Evolutionary conservation across 2,329 filamentous ascomycete genomes (phyloP).

Genomic region (Ophiocordyceps australis): DNA sequence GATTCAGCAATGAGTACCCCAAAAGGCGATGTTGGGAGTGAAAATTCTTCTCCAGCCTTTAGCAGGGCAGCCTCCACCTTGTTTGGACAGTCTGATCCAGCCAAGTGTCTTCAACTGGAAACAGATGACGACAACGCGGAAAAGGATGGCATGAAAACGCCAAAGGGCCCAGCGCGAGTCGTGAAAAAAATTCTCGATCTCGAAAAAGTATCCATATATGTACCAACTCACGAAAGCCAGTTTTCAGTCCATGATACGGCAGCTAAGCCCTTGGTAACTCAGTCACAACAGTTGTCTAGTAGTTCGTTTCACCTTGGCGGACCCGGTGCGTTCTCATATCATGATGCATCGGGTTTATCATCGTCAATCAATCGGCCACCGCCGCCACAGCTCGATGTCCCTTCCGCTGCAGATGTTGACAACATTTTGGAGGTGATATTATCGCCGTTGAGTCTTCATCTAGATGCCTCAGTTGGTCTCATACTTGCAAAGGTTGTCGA

Average conservation of each 20-base stretch:
- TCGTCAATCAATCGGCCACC: background rate
- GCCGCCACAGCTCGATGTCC: background rate
- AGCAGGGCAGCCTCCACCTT: conserved; percentile 5
- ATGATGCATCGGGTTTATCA: no score
- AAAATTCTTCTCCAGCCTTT: conserved; percentile 11
- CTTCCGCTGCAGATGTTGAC: conserved; percentile 3
- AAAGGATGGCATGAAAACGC: conserved; percentile 26
- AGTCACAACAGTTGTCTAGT: no score
- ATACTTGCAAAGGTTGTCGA: conserved; percentile 31
- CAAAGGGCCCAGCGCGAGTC: conserved; percentile 32
- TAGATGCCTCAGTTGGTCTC: conserved; percentile 38
- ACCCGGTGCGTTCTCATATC: no score
- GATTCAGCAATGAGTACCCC: no score
- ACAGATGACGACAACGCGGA: no score
- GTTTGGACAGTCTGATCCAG: no score
- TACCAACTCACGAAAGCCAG: conserved; percentile 31
- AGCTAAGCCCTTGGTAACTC: no score
- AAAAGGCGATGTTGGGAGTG: conserved; percentile 5
- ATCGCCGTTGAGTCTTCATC: conserved; percentile 32
- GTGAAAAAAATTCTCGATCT: conserved; percentile 35
- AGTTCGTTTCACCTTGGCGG: no score
- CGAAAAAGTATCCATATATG: conserved; percentile 31
- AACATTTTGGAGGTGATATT: conserved; percentile 26
- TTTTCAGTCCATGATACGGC: no score
- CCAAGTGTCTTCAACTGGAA: no score